phyloP scores from a whole-genome alignment of 305 asterid genomes.

The Rubia occidens region DNA sequence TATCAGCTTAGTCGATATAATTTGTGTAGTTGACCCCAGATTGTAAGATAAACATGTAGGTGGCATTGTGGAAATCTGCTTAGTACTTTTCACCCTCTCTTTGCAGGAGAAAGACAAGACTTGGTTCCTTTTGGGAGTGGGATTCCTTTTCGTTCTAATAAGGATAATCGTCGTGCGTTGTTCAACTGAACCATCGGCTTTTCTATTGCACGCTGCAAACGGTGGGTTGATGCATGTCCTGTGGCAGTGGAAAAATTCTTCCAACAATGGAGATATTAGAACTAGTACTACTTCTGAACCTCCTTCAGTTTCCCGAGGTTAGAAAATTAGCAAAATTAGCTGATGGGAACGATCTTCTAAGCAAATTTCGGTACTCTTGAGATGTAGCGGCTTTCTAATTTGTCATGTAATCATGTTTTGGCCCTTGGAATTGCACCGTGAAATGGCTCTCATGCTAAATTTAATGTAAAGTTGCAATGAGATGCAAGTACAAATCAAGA shows the following conservation, averaged over 20 bases:
- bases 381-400: not conserved
- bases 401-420: not conserved
- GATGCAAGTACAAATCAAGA: not conserved
- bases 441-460: not conserved
- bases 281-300: constrained; percentile 22
- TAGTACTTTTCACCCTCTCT: constrained; percentile 12
- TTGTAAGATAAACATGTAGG: too few species aligned
- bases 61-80: not conserved
- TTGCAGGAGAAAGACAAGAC: constrained; percentile 33
- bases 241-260: constrained; percentile 37
- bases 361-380: not conserved
- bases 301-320: constrained; percentile 14
- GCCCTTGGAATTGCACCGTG: not conserved
- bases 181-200: constrained; percentile 23
- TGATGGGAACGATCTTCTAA: not conserved
- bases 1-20: not conserved
- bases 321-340: not conserved
- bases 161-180: constrained; percentile 28
- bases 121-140: constrained; percentile 31
- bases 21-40: too few species aligned
- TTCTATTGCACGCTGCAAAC: constrained; percentile 45
- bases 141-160: constrained; percentile 38
- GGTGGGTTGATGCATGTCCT: constrained; percentile 54
- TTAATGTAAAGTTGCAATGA: not conserved
- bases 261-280: constrained; percentile 10